Conservation (phyloP, 176 grass and related monocot species). For the Leersia perrieri region DNA sequence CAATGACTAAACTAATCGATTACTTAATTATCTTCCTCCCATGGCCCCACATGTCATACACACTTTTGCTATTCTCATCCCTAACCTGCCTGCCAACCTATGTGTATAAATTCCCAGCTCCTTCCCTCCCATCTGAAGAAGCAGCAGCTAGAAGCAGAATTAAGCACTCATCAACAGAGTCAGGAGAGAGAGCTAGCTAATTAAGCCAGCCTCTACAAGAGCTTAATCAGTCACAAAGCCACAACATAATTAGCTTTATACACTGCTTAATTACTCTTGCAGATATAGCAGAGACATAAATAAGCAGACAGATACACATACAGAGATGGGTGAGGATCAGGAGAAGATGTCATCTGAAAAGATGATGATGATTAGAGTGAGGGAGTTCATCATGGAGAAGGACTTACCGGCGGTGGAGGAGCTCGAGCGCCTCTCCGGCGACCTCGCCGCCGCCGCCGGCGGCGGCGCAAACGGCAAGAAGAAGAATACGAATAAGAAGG, state of each 20-base stretch:
- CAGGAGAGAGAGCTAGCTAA: not conserved
- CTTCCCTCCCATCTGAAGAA: slow-evolving; percentile 31
- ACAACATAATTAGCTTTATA: not conserved
- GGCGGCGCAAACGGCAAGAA: slow-evolving; percentile 15
- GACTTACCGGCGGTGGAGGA: slow-evolving; percentile 55
- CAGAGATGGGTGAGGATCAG: not conserved
- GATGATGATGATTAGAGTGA: slow-evolving; percentile 45
- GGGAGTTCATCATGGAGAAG: slow-evolving; percentile 59
- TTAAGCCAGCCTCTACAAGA: slow-evolving; percentile 1
- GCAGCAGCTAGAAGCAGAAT: not conserved
- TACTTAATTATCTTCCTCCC: slow-evolving; percentile 15
- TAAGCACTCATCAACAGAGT: slow-evolving; percentile 9
- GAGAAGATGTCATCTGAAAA: not conserved
- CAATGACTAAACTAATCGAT: not conserved
- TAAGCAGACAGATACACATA: not conserved
- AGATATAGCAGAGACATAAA: too few species aligned
- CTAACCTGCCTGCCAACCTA: slow-evolving; percentile 15
- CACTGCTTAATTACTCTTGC: not conserved
- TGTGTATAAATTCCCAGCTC: slow-evolving; percentile 43
- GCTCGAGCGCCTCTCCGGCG: slow-evolving; percentile 46
- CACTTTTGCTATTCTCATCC: not conserved
- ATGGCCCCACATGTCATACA: slow-evolving; percentile 10
- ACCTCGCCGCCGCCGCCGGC: not conserved
- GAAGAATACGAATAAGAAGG: slow-evolving; percentile 34
- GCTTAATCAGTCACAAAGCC: not conserved